A percentile compares a stretch with the other conserved stretches of the same genome.
These are phyloP conservation scores for Ramaria rubella DNA, from an alignment of 768 basidiomycete species.

Conservation along the genomic window DNA sequence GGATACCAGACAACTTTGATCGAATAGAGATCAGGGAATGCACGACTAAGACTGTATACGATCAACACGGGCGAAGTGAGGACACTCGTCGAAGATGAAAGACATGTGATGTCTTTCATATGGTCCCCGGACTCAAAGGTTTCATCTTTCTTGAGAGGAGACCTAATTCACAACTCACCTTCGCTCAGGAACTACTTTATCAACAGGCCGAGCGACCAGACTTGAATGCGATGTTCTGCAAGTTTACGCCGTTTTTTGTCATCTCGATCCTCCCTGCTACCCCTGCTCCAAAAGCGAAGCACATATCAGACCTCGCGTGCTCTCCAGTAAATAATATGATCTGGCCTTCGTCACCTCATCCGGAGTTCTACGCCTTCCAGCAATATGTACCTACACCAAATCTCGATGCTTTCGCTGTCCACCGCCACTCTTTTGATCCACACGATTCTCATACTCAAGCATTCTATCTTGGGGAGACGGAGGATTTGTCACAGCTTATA, in stretches of 20 bases:
- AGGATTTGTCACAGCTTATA: neutral
- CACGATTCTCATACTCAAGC: neutral
- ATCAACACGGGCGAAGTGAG: constrained; percentile 2
- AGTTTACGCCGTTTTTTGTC: neutral
- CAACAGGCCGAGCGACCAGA: neutral
- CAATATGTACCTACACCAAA: neutral
- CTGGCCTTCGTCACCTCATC: neutral
- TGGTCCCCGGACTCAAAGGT: constrained; percentile 8
- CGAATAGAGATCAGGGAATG: neutral
- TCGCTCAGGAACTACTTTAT: neutral
- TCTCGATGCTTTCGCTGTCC: neutral
- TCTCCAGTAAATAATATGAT: neutral
- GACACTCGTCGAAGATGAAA: neutral
- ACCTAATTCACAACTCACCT: neutral
- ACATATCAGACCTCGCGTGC: neutral
- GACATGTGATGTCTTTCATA: neutral
- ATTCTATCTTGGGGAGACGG: neutral
- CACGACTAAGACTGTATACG: neutral
- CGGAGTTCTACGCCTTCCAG: neutral
- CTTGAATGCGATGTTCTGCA: neutral
- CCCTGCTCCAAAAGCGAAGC: neutral
- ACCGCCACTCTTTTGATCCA: neutral
- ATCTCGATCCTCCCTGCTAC: constrained; percentile 2
- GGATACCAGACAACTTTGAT: neutral
- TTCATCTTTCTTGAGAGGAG: neutral